Percentiles rank a stretch among this genome's conserved stretches.
These are phyloP conservation scores for Lentinula sp. DNA, from an alignment of 768 basidiomycete species.

Conservation along the genomic window DNA sequence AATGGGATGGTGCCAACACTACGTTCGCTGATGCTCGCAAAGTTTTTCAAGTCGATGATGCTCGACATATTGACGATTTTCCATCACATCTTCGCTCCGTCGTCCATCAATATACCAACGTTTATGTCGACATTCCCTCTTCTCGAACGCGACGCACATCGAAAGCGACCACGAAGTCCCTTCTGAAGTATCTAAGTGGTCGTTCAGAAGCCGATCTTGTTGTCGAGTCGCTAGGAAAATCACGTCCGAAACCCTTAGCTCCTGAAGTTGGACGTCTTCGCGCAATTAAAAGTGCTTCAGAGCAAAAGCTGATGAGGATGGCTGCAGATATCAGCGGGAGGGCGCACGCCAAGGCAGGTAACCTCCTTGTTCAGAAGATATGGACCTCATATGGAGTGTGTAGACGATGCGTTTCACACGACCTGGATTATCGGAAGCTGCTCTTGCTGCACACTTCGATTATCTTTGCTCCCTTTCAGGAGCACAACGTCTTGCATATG, in stretches of 20 bases:
- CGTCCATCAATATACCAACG: slow-evolving; percentile 38
- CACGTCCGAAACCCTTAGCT: slow-evolving; percentile 45
- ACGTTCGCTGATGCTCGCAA: slow-evolving; percentile 55
- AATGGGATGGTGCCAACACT: slow-evolving; percentile 92
- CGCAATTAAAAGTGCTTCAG: slow-evolving; percentile 72
- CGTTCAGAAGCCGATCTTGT: slow-evolving; percentile 43
- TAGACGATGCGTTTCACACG: slow-evolving; percentile 81
- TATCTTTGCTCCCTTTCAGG: slow-evolving; percentile 78
- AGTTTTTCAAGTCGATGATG: slow-evolving; percentile 78
- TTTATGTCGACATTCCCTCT: slow-evolving; percentile 44
- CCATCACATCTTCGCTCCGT: slow-evolving; percentile 52
- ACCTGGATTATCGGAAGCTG: slow-evolving; percentile 51
- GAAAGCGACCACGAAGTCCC: slow-evolving; percentile 37
- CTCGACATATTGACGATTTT: slow-evolving; percentile 49
- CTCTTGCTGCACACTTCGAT: slow-evolving; percentile 81
- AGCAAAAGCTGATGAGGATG: slow-evolving; percentile 71
- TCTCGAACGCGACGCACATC: slow-evolving; percentile 28
- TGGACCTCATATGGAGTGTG: not conserved
- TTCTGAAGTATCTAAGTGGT: slow-evolving; percentile 47
- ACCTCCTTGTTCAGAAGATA: not conserved
- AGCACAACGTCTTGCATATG: slow-evolving; percentile 87
- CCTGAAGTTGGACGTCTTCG: slow-evolving; percentile 68
- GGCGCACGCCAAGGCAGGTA: slow-evolving; percentile 75
- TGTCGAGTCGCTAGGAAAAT: slow-evolving; percentile 45
- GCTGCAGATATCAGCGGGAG: slow-evolving; percentile 86